Base-by-base conservation (phyloP, 345 rosid genomes). In the Pistacia atlantica region DNA sequence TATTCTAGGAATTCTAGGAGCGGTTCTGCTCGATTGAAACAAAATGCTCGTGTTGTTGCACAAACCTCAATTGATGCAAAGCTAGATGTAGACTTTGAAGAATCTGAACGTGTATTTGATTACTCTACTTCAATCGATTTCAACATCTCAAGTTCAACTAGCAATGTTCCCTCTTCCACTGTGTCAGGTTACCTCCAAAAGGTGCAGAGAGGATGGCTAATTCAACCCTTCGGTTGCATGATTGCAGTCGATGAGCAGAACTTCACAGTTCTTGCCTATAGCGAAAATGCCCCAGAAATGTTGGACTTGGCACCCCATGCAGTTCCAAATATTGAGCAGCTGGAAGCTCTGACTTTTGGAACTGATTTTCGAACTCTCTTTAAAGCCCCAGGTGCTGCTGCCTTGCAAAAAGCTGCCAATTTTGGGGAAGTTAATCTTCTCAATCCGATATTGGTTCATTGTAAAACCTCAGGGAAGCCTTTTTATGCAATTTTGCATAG, bases 211-310 rank as follows among this genome's bases (percentile, higher is more conserved):
- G 97, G 98, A 9, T 77, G 74, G 72, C 81, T 89, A 56, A 88
- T 93, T 76, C 97, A 90, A 78, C 92, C 95, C 35, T 92, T 88
- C 73, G 98, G 98, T 38, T 93, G 97, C 76, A 65, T 93, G 81
- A 83, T 93, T 66, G 95, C 91, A 10, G 89, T 93, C 0, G 92
- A 93, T 74, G 90, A 87, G 79, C 81, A 88, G 78, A 88, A 46
- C 79, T 87, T 88, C 65, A 84, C 62, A 45, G 86, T 93, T 17
- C 74, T 93, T 69, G 94, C 94, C 12, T 90, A 81, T 71, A 90
- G 97, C 17, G 95, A 90, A 78, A 93, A 93, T 75, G 87, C 94
- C 31, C 90, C 85, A 2, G 95, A 93, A 67, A 86, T 93, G 93
- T 78, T 93, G 76, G 95, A 89, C 67, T 74, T 92, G 86, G 87